phyloP scores from a whole-genome alignment of 192 early-diverging fungal genomes.

The Coemansia sp. region DNA sequence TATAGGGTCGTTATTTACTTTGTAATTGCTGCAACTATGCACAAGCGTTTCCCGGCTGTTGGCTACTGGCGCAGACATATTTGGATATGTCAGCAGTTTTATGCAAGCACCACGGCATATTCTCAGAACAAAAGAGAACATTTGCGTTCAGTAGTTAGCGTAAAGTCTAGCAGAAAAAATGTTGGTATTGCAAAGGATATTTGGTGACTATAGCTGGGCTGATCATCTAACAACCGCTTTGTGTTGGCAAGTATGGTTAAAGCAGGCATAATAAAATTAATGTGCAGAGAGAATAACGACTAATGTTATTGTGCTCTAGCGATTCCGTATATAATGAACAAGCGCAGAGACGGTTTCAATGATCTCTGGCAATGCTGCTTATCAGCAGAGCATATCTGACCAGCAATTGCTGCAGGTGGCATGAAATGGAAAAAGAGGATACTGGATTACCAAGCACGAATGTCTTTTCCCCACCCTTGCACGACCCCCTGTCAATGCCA shows the following conservation, averaged over 20 bases:
- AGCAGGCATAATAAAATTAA: constrained; percentile 32
- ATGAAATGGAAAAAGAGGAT: constrained; percentile 1
- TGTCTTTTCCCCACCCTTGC: constrained; percentile 4
- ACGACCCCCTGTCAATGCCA: constrained; percentile 14
- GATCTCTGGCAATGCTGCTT: constrained; percentile 1
- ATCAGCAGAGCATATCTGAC: constrained; percentile 1
- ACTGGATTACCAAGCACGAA: constrained; percentile 7
- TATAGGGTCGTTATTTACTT: neutral
- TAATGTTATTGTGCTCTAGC: constrained; percentile 5
- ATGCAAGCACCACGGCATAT: neutral
- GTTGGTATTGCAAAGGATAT: no score
- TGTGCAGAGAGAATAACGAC: constrained; percentile 13
- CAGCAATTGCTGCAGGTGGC: neutral
- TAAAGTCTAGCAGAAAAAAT: no score
- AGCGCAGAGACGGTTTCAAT: neutral
- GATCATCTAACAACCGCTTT: neutral
- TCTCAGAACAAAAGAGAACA: no score
- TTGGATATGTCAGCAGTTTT: constrained; percentile 9
- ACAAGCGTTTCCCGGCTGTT: constrained; percentile 6
- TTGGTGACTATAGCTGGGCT: no score
- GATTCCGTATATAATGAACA: constrained; percentile 3
- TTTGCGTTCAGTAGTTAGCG: no score
- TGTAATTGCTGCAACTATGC: constrained; percentile 1
- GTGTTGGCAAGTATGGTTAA: constrained; percentile 6
- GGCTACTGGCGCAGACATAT: constrained; percentile 10